phyloP scores from a whole-genome alignment of 257 asterid genomes.

The Nicotiana noctiflora region DNA sequence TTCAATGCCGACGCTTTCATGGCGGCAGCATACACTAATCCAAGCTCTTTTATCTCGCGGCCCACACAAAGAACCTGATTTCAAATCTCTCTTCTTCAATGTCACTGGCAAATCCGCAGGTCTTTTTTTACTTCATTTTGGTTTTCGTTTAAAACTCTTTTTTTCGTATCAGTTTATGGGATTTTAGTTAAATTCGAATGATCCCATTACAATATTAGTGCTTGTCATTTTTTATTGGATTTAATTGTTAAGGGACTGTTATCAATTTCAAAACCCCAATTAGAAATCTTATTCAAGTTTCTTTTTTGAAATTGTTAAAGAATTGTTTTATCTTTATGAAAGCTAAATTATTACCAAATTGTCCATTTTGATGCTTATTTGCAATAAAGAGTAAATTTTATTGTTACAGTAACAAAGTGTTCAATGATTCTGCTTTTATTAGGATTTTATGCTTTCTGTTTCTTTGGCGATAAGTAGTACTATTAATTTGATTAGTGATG shows the following conservation, averaged over 20 bases:
- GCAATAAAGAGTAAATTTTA: no score
- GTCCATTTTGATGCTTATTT: no score
- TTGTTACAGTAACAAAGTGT: neutral
- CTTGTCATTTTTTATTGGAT: neutral
- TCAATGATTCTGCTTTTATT: neutral
- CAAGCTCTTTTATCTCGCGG: slow-evolving; percentile 78
- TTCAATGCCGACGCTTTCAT: slow-evolving; percentile 44
- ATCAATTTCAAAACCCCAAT: neutral
- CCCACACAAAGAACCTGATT: slow-evolving; percentile 52
- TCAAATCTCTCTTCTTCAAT: slow-evolving; percentile 45
- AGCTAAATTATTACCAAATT: no score
- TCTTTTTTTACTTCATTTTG: neutral
- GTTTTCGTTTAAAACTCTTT: neutral
- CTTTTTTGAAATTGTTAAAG: neutral
- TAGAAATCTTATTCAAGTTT: neutral
- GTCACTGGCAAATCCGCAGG: slow-evolving; percentile 52
- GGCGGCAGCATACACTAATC: slow-evolving; percentile 73
- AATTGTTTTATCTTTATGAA: neutral
- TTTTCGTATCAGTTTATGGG: neutral
- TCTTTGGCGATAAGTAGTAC: neutral
- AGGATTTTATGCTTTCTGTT: neutral
- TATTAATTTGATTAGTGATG: neutral
- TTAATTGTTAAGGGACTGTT: neutral
- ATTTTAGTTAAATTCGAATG: neutral
- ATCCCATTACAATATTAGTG: neutral